phyloP scores from a whole-genome alignment of 768 basidiomycete genomes.

The Rhizopogon salebrosus region DNA sequence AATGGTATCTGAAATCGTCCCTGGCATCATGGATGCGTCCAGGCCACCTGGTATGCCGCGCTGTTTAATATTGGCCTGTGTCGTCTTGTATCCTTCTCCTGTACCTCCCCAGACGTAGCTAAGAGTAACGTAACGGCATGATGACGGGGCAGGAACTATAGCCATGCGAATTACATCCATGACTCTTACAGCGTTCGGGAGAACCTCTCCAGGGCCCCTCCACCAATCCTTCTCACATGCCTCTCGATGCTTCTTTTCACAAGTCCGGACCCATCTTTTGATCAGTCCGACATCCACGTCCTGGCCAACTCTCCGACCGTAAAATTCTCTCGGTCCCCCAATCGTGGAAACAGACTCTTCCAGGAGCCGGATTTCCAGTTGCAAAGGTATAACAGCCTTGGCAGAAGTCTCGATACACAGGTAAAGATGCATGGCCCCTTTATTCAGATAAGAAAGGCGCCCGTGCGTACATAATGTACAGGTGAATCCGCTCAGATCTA shows the following conservation, averaged over 20 bases:
- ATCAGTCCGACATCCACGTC: neutral
- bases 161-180: neutral
- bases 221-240: neutral
- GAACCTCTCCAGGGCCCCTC: neutral
- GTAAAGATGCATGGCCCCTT: too few relatives aligned
- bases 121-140: constrained; percentile 1
- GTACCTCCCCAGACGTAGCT: constrained; percentile 3
- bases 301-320: neutral
- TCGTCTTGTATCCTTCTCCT: constrained; percentile 1
- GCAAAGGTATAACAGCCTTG: neutral
- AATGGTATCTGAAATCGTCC: constrained; percentile 1
- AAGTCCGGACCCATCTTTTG: neutral
- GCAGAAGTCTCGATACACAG: too few relatives aligned
- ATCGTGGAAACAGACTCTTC: neutral
- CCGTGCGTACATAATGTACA: neutral
- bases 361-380: neutral
- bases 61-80: neutral
- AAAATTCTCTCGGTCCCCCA: neutral
- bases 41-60: neutral
- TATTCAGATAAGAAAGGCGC: too few relatives aligned
- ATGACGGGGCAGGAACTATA: neutral
- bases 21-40: neutral
- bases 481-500: neutral
- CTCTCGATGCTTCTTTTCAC: neutral
- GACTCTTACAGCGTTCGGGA: neutral